Evolutionary conservation across 768 basidiomycete species (phyloP).

Genomic region (Inosperma sp.): DNA sequence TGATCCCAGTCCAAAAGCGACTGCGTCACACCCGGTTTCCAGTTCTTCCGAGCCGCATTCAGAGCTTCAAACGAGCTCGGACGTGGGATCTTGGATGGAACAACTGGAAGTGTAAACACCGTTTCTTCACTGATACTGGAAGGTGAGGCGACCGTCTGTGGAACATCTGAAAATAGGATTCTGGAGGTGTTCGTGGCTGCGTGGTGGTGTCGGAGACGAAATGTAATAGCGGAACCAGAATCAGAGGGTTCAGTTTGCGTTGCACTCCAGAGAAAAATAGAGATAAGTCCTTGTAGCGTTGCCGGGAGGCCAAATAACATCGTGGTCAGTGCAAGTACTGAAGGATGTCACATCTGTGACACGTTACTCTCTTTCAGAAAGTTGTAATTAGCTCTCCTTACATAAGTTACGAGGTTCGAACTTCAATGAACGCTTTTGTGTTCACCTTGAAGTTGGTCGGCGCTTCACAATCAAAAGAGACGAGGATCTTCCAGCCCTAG

Average conservation of each 20-base stretch:
- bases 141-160: conserved; percentile 19
- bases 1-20: conserved; percentile 57
- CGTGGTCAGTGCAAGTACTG: conserved; percentile 5
- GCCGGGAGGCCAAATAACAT: conserved; percentile 39
- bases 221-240: conserved; percentile 43
- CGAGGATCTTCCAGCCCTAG: too few relatives aligned
- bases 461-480: too few relatives aligned
- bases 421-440: too few relatives aligned
- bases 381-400: too few relatives aligned
- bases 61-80: conserved; percentile 45
- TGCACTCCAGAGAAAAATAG: conserved; percentile 38
- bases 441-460: too few relatives aligned
- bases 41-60: conserved; percentile 29
- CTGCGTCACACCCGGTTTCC: conserved; percentile 35
- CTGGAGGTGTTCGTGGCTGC: conserved; percentile 50
- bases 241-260: conserved; percentile 26
- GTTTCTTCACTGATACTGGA: conserved; percentile 31
- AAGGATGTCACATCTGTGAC: background rate
- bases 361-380: too few relatives aligned
- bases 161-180: conserved; percentile 55
- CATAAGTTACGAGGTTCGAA: too few relatives aligned
- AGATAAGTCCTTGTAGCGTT: conserved; percentile 39
- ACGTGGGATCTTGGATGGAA: conserved; percentile 37
- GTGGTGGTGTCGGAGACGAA: conserved; percentile 65
- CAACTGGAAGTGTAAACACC: conserved; percentile 39